Conservation (phyloP, 805 yeast genomes). For the Lachancea cidri region DNA sequence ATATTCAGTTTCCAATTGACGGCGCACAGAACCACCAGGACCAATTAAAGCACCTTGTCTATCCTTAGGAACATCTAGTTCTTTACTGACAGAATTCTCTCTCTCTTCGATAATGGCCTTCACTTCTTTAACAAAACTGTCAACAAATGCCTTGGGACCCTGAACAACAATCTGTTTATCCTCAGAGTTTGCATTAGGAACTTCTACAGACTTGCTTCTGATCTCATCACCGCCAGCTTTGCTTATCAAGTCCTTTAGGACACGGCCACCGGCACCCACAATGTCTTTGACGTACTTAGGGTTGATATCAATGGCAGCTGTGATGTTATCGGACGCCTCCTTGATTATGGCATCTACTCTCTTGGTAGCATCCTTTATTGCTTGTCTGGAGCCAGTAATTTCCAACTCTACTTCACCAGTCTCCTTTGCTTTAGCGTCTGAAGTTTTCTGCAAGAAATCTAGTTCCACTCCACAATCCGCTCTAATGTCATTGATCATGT, state of each 20-base stretch:
- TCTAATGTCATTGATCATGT: constrained; percentile 71
- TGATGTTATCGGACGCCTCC: constrained; percentile 57
- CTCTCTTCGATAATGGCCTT: constrained; percentile 56
- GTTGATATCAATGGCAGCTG: constrained; percentile 54
- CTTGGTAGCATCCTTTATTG: constrained; percentile 65
- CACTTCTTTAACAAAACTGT: constrained; percentile 57
- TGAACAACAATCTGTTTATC: constrained; percentile 53
- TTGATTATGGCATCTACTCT: constrained; percentile 58
- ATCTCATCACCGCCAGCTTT: constrained; percentile 65
- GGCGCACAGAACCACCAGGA: constrained; percentile 70
- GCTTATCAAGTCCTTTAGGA: constrained; percentile 64
- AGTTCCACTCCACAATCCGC: constrained; percentile 54
- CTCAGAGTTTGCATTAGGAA: constrained; percentile 66
- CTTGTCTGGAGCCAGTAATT: constrained; percentile 72
- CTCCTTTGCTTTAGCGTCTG: constrained; percentile 40
- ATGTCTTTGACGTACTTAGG: constrained; percentile 69
- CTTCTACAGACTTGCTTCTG: constrained; percentile 38
- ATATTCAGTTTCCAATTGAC: constrained; percentile 64
- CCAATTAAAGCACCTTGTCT: constrained; percentile 79
- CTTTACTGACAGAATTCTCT: constrained; percentile 53
- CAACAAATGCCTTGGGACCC: constrained; percentile 75
- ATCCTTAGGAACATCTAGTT: constrained; percentile 57
- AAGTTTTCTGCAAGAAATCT: constrained; percentile 36
- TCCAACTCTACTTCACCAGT: constrained; percentile 55
- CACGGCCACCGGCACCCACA: constrained; percentile 75